Evolutionary conservation across 306 rosid genomes (phyloP).

Genomic region (Quercus alba): DNA sequence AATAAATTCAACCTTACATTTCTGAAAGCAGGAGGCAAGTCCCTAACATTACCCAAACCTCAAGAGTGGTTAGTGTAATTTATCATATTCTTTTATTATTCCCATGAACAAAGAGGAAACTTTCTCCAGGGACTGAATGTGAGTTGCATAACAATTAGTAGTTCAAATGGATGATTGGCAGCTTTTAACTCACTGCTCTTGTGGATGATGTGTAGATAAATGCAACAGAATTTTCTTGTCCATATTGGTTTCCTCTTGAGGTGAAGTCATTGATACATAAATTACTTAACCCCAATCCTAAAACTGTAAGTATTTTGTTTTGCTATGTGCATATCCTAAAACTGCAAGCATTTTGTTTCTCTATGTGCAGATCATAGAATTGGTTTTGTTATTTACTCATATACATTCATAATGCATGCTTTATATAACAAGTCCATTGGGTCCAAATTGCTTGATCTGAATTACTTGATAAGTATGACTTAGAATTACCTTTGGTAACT

Average conservation of each 20-base stretch:
- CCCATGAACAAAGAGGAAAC: conserved; percentile 6
- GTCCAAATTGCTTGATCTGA: neutral
- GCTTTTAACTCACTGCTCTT: conserved; percentile 19
- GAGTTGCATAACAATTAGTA: neutral
- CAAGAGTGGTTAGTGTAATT: no score
- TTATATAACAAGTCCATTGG: neutral
- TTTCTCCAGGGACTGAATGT: conserved; percentile 6
- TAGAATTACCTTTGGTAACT: neutral
- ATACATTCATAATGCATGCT: neutral
- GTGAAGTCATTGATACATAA: conserved; percentile 67
- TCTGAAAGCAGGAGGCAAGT: no score
- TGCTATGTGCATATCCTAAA: neutral
- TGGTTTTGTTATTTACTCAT: neutral
- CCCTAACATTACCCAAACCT: no score
- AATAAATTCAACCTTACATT: no score
- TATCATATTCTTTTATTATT: neutral
- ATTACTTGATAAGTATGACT: neutral
- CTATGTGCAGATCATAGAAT: neutral
- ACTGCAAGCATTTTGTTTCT: neutral
- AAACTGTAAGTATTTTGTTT: conserved; percentile 62
- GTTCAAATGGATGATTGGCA: neutral
- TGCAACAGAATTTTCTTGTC: conserved; percentile 77
- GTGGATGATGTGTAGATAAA: conserved; percentile 46
- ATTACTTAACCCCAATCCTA: conserved; percentile 78
- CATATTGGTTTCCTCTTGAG: conserved; percentile 70